Evolutionary conservation across 2,329 filamentous ascomycete species (phyloP), one percentile per base, ranked within the genome.

Genomic region (Dendryphion nanum): DNA sequence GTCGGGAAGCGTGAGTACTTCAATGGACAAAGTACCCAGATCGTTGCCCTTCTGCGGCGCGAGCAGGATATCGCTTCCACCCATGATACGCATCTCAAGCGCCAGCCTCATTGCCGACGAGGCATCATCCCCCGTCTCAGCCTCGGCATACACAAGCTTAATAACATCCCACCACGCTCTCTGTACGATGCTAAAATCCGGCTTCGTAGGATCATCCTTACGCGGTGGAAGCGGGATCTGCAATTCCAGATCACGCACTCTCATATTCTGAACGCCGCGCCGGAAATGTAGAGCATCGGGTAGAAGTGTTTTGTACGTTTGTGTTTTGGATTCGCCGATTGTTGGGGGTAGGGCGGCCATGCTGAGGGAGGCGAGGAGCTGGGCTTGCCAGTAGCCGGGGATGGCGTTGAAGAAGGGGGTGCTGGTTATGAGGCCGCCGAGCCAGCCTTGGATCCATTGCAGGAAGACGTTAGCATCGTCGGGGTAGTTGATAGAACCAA

Each of bases 111-210:
- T 68, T 0, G 71, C 65, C 2, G 56, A 47, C 3, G 51, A 46
- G 19, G 50, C 35, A 32, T 53, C 37, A 13, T 33, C 35, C 10
- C 35, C 38, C 5, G 34, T 61, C 5, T 59, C 56, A 6, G 49
- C 48, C 31, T 67, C 52, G 28, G 57, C 48, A 44, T 75, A 74
- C n/a, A 64, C 66, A 2, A 66, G 58, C 5, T 68, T 59, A 44
- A 76, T 74, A 12, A 69, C 69, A 38, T 74, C 73, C 72, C 73
- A 76, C 73, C 73, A 76, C 0, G 72, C 72, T 4, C 62, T 60
- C 36, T 70, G 69, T 1, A 73, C 66, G 15, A 69, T 52, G 8
- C 51, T 58, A 47, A 64, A 72, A 54, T 75, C 72, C 1, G 67
- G 59, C 39, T 64, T 63, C 15, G 49, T 48, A 0, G 59, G 48